Evolutionary conservation across 768 basidiomycete genomes (phyloP).

Genomic region (Lyophyllum atratum): DNA sequence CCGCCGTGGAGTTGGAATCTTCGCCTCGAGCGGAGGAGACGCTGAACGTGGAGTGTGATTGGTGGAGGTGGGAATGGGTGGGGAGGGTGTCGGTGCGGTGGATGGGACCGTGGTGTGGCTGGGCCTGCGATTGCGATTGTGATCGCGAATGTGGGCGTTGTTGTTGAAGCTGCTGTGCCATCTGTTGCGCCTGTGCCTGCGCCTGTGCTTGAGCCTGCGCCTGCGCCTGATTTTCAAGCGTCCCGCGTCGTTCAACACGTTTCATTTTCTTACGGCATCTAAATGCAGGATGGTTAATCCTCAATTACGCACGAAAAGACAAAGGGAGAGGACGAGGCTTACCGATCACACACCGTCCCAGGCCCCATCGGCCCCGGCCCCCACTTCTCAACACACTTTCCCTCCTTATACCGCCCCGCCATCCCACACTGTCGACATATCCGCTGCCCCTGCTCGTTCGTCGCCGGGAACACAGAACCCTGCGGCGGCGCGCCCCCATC

Average conservation of each 20-base stretch:
- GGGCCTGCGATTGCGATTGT: background rate
- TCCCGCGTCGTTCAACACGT: conserved; percentile 74
- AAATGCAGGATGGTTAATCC: too few relatives aligned
- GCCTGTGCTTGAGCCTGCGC: conserved; percentile 23
- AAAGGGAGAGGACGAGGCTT: too few relatives aligned
- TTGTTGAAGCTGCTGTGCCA: background rate
- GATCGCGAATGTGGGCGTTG: background rate
- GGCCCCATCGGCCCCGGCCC: conserved; percentile 83
- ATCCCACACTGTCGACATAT: conserved; percentile 78
- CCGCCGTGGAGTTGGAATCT: too few relatives aligned
- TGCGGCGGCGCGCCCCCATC: too few relatives aligned
- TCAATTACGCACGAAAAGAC: too few relatives aligned
- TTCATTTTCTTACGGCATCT: conserved; percentile 89
- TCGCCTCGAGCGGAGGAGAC: conserved; percentile 5
- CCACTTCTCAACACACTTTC: conserved; percentile 88
- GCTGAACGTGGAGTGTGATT: conserved; percentile 1
- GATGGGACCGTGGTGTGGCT: too few relatives aligned
- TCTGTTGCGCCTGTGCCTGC: too few relatives aligned
- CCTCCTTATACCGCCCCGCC: conserved; percentile 78
- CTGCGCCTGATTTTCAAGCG: conserved; percentile 48
- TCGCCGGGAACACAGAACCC: conserved; percentile 41
- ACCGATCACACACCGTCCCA: conserved; percentile 83
- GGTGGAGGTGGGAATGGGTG: conserved; percentile 4
- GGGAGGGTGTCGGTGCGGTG: conserved; percentile 21
- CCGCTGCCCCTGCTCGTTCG: conserved; percentile 67